Evolutionary conservation across 495 filamentous ascomycete genomes (phyloP), one percentile per base, ranked within the genome.

Genomic region (Aspergillus mulundensis): DNA sequence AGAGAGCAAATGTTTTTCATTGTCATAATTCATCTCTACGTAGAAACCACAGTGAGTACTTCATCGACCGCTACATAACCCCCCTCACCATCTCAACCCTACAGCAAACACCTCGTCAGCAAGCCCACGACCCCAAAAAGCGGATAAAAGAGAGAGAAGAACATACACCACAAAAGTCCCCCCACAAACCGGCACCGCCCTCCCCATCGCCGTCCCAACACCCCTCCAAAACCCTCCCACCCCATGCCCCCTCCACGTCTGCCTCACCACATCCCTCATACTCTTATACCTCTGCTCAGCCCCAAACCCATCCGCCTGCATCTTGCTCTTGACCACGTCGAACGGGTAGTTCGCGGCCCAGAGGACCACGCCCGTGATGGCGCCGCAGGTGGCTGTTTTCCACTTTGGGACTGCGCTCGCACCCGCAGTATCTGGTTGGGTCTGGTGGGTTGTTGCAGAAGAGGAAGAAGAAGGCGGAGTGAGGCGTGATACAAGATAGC

Each of bases 261-360:
- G 81, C 45, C 67, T 71, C 64, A 92, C 91, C 68, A 85, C 89
- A 69, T 93, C 86, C 51, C 83, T 75, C 87, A 92, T 90, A 36
- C 69, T 81, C 71, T 28, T 3, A 28, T 28, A 28, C 25, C 8
- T 3, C 25, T 8, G 70, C 36, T 49, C 34, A 57, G 70, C 70
- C 11, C 79, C 78, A 61, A 93, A 87, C 16, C 87, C 90, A 75
- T 95, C 90, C 47, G 82, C 91, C 78, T 96, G 91, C 90, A 95
- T 91, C 81, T 91, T 95, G 68, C 87, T 91, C 85, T 96, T 95
- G 63, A 96, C 72, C 30, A 95, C 90, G 71, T 96, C 91, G 45
- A 96, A 83, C 43, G 91, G 91, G 68, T 96, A 95, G 61, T 85
- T 90, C n/a, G 75, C 77, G 53, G 94, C 65, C 91, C 91, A 96